Base-by-base conservation (phyloP, 2,329 filamentous ascomycete species). In the Hypomyces rosellus region DNA sequence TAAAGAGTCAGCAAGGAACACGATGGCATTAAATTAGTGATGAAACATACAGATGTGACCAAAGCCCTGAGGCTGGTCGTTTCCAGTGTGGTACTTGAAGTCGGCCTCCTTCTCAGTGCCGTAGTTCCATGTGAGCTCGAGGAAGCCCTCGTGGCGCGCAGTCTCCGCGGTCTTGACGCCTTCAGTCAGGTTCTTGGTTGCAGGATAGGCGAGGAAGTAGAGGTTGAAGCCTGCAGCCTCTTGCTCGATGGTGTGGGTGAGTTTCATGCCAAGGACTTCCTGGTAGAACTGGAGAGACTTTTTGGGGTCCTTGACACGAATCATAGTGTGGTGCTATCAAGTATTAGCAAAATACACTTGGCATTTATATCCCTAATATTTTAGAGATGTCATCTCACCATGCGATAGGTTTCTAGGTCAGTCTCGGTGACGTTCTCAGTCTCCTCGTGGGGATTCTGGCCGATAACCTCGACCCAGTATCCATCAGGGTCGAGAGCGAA, bases 1-100 rank as follows among this genome's bases (percentile, higher is more conserved):
- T n/a, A 22, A 13, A 6, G 7, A 18, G 48, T 68, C 30, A 66
- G 61, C 51, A 12, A 41, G 16, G 16, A 12, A 11, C 30, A 25
- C 5, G 18, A 41, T 11, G 16, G 6, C 36, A 25, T 47, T 18
- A 39, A 39, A 39, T 33, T 9, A 48, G 34, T 25, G 5, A 15
- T 1, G 16, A 13, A 6, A 36, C 81, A 72, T 69, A 86, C 89
- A 95, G 54, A 96, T 90, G 63, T 96, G 91, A 0, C 92, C 91
- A 58, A 96, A 97, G 1, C 93, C 93, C 67, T 96, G 90, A 1
- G 92, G 92, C 66, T 95, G 76, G 39, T 84, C 76, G 68, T 99
- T 99, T 36, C 93, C 93, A 60, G 95, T 85, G 70, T 99, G 92
- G 66, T 99, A 99, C 58, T 80, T 80, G 65, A 96, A 93, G 56